Evolutionary conservation across 306 rosid genomes (phyloP), one percentile per base, ranked within the genome.

Genomic region (Prunus davidiana): DNA sequence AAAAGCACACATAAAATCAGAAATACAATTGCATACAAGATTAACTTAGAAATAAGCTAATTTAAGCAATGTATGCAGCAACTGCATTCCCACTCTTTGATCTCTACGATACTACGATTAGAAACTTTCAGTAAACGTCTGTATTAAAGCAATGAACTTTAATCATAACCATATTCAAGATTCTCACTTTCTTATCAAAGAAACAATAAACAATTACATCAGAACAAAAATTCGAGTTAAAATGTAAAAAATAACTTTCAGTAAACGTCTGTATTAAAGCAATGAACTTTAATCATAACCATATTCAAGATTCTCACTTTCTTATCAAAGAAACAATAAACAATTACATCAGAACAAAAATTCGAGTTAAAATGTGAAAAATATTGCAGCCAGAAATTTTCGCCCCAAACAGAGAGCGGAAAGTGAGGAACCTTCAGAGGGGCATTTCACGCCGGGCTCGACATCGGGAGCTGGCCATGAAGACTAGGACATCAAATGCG

Each of bases 381-480:
- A 56, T 10, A 60, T 20, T 38, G 49, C 49, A 14, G 18, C 46
- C 71, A 67, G 30, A 24, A 64, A 75, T 61, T 47, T 50, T 50
- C 20, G 54, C 38, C 14, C 25, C 30, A 14, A 69, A 41, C 6
- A 52, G 18, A 47, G 8, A 57, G 8, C 18, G 18, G 8, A 41
- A 72, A 30, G 14, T 22, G 18, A 19, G 65, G 12, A 13, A 94
- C 98, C 94, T 71, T 92, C 96, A 25, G 91, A 76, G 51, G 95
- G 62, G 83, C 96, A 97, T 79, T 94, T 92, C 18, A 86, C 19
- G 67, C 82, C 88, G 51, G 85, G 58, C 71, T 90, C 96, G 27
- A 75, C 69, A 62, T 82, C 76, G 6, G 80, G 47, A 14, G 88
- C 81, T 8, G 85, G 65, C 98, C 97, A 91, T 7, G 92, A 80